A percentile compares a stretch with the other conserved stretches of the same genome.
phyloP scores from a whole-genome alignment of 176 grass and related monocot species.

The Aegilops bicornis region DNA sequence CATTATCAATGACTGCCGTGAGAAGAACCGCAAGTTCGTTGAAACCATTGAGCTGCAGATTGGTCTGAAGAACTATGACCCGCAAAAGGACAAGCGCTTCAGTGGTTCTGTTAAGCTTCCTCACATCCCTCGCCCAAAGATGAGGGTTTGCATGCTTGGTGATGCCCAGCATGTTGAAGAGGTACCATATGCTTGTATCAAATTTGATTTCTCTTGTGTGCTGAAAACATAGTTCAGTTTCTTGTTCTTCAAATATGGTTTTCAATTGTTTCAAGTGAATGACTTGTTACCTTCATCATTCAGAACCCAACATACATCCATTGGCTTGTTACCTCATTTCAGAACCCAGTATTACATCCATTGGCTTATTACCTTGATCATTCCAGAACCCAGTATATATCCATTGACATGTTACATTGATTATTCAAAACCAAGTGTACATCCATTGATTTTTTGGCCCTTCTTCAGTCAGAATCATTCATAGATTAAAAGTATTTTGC shows the following conservation, averaged over 20 bases:
- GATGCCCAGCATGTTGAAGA: constrained; percentile 76
- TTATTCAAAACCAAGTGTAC: no score
- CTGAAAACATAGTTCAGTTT: background rate
- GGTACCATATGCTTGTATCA: constrained; percentile 23
- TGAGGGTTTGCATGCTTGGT: constrained; percentile 85
- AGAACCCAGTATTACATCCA: no score
- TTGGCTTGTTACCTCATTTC: no score
- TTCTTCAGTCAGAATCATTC: background rate
- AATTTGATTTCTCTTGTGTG: background rate
- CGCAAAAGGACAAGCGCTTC: constrained; percentile 79
- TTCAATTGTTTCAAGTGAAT: background rate
- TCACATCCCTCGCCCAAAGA: constrained; percentile 74
- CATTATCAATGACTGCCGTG: constrained; percentile 39
- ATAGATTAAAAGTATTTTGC: background rate
- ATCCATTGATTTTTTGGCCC: no score
- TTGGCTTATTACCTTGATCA: no score
- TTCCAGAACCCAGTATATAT: no score
- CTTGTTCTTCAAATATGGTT: background rate
- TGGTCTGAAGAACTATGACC: constrained; percentile 80
- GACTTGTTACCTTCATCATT: background rate
- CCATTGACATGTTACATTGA: no score
- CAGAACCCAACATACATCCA: background rate
- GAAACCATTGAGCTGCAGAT: constrained; percentile 76
- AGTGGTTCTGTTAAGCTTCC: constrained; percentile 65
- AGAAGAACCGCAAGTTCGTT: constrained; percentile 65